Percentiles rank a stretch among this genome's conserved stretches.
Conservation (phyloP, 208 protist species). For the Crithidia expoeki region DNA sequence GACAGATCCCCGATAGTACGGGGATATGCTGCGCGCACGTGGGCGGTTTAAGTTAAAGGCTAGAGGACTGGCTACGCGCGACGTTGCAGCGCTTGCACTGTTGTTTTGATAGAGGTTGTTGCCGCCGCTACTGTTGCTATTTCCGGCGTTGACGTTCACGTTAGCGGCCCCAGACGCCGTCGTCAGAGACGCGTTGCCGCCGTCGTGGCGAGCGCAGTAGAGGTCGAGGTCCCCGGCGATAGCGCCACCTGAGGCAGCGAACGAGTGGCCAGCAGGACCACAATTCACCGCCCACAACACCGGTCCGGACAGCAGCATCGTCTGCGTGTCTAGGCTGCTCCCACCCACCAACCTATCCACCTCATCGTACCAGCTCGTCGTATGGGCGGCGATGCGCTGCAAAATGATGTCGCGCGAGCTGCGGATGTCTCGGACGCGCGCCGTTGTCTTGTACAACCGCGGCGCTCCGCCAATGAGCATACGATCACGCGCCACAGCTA, state of each 20-base stretch:
- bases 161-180: neutral
- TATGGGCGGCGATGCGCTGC: constrained; percentile 51
- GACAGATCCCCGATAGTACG: neutral
- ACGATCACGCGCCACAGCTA: constrained; percentile 58
- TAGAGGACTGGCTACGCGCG: neutral
- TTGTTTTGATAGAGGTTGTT: neutral
- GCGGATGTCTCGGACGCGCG: constrained; percentile 56
- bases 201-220: neutral
- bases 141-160: neutral
- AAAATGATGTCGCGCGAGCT: constrained; percentile 65
- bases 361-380: constrained; percentile 63
- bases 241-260: constrained; percentile 9
- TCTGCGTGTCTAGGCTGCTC: constrained; percentile 25
- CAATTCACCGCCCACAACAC: constrained; percentile 51
- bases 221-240: constrained; percentile 15
- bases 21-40: constrained; percentile 15
- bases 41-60: neutral
- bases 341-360: constrained; percentile 36
- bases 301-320: constrained; percentile 45
- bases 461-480: constrained; percentile 57
- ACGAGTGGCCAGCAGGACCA: constrained; percentile 7
- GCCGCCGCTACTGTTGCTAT: neutral
- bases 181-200: neutral
- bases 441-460: constrained; percentile 39
- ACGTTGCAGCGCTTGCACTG: neutral